Conservation (phyloP, 2,329 filamentous ascomycete species). For the Colletotrichum falcatum region DNA sequence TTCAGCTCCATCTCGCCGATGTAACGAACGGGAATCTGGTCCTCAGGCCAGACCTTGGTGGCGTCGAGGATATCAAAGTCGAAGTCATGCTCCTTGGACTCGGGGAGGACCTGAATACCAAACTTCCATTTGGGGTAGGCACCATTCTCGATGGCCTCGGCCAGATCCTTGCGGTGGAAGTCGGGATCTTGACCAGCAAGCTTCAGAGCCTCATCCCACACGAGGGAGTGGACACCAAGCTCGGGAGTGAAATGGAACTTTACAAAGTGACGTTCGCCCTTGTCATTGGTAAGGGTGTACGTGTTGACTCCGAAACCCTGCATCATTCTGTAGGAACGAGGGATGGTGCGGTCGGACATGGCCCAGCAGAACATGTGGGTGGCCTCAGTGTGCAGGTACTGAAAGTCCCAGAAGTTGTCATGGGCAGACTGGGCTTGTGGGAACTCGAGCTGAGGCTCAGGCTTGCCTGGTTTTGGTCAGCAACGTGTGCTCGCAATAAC, state of each 20-base stretch:
- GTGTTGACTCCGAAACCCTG: slow-evolving; percentile 89
- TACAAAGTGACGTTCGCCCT: slow-evolving; percentile 78
- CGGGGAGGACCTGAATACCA: slow-evolving; percentile 81
- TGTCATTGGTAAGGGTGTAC: slow-evolving; percentile 74
- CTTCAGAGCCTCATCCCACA: slow-evolving; percentile 85
- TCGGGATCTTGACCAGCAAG: slow-evolving; percentile 81
- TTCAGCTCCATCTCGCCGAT: slow-evolving; percentile 86
- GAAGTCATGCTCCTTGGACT: slow-evolving; percentile 79
- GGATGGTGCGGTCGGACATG: slow-evolving; percentile 80
- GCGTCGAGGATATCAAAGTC: slow-evolving; percentile 89
- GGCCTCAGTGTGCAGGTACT: slow-evolving; percentile 74
- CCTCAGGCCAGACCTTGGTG: slow-evolving; percentile 88
- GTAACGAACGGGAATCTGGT: slow-evolving; percentile 78
- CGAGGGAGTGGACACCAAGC: slow-evolving; percentile 79
- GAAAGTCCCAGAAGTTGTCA: slow-evolving; percentile 84
- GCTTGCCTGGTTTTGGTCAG: slow-evolving; percentile 62
- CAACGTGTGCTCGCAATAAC: not conserved
- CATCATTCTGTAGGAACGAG: slow-evolving; percentile 85
- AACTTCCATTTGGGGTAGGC: slow-evolving; percentile 83
- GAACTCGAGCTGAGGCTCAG: slow-evolving; percentile 77
- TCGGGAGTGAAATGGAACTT: slow-evolving; percentile 84
- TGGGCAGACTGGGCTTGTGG: slow-evolving; percentile 79
- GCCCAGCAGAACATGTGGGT: slow-evolving; percentile 86
- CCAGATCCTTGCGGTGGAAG: slow-evolving; percentile 83
- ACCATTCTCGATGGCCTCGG: slow-evolving; percentile 78